A percentile compares a stretch with the other conserved stretches of the same genome.
These are phyloP conservation scores for Fusarium succisae DNA, from an alignment of 2,329 filamentous ascomycete genomes.

Conservation along the genomic window DNA sequence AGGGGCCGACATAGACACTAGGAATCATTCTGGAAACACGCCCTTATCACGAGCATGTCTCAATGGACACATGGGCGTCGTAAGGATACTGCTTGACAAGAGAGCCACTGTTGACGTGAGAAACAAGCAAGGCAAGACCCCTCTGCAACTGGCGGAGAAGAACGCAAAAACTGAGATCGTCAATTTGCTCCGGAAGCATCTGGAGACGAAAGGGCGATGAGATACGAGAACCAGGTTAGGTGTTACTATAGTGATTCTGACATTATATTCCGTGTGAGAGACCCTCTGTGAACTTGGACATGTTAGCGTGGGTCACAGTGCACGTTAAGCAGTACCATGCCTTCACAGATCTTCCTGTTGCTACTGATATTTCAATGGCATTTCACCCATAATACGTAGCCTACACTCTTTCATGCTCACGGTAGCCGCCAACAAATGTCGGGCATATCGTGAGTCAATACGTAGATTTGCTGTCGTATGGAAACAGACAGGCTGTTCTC, in stretches of 20 bases:
- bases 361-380: neutral
- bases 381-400: neutral
- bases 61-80: neutral
- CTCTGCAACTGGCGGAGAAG: neutral
- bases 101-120: neutral
- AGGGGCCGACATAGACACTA: neutral
- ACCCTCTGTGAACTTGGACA: neutral
- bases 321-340: neutral
- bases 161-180: neutral
- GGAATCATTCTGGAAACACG: neutral
- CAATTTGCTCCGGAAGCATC: neutral
- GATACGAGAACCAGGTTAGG: neutral
- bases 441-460: neutral
- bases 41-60: neutral
- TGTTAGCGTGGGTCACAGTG: too few species aligned
- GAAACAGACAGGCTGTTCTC: neutral
- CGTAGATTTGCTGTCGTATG: too few species aligned
- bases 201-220: too few species aligned
- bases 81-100: neutral
- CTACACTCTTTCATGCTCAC: neutral
- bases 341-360: neutral
- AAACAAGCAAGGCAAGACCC: neutral
- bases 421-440: neutral
- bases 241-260: too few species aligned
- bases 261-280: too few species aligned